A percentile compares a stretch with the other conserved stretches of the same genome.
Conservation (phyloP, 2,329 filamentous ascomycete genomes). For the Dactylellina leptospora region DNA sequence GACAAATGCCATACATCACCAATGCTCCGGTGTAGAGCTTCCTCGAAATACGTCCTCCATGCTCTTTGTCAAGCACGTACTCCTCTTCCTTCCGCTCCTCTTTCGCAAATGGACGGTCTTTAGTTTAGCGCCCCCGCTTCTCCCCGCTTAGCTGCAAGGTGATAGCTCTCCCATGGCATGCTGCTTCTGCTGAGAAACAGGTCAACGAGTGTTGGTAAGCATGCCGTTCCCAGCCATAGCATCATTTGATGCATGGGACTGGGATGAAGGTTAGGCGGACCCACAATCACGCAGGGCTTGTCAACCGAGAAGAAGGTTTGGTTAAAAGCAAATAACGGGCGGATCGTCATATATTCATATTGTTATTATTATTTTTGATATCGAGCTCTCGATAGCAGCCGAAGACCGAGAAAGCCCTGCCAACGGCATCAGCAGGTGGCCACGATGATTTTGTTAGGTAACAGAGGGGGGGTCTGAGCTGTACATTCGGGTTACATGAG, state of each 20-base stretch:
- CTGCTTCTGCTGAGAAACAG: constrained; percentile 27
- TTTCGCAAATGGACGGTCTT: background rate
- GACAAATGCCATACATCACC: constrained; percentile 14
- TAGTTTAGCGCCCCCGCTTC: constrained; percentile 3
- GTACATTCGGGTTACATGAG: constrained; percentile 1
- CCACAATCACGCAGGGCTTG: constrained; percentile 39
- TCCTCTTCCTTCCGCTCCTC: background rate
- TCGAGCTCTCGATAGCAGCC: constrained; percentile 21
- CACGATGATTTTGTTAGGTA: background rate
- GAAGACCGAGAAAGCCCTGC: constrained; percentile 7
- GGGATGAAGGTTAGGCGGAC: constrained; percentile 50
- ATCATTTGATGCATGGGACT: constrained; percentile 52
- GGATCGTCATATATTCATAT: constrained; percentile 16
- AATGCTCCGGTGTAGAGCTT: constrained; percentile 8
- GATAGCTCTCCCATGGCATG: constrained; percentile 11
- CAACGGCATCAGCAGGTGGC: background rate
- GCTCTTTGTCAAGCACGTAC: too few species aligned
- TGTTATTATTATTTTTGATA: background rate
- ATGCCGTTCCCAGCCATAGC: constrained; percentile 10
- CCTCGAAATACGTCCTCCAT: background rate
- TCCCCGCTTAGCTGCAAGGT: constrained; percentile 20
- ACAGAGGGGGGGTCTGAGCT: background rate
- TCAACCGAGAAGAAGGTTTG: constrained; percentile 40
- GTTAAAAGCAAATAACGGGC: constrained; percentile 37
- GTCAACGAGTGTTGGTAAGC: constrained; percentile 38